These are phyloP conservation scores for Coemansia sp. DNA, from an alignment of 192 early-diverging fungal genomes.

Conservation along the genomic window DNA sequence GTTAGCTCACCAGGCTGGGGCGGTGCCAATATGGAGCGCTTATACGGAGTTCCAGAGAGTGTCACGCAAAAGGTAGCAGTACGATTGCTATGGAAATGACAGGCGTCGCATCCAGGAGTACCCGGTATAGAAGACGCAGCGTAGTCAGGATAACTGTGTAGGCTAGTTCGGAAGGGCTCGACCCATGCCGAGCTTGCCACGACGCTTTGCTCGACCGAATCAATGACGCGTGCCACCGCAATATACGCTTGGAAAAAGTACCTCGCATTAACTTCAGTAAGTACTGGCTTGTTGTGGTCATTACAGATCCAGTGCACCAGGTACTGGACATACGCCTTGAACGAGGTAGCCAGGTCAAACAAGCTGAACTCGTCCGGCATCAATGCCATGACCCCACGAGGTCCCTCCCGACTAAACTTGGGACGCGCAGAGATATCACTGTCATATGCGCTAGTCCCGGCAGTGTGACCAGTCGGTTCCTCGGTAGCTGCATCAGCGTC, in stretches of 20 bases:
- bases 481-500: not conserved
- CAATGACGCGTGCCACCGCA: constrained; percentile 30
- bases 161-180: constrained; percentile 22
- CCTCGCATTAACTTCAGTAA: constrained; percentile 18
- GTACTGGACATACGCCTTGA: constrained; percentile 48
- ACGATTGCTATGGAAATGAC: constrained; percentile 39
- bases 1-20: constrained; percentile 12
- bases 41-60: constrained; percentile 31
- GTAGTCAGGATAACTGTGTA: constrained; percentile 32
- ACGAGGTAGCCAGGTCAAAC: constrained; percentile 40
- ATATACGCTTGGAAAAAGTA: constrained; percentile 50
- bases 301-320: constrained; percentile 51
- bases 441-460: not conserved
- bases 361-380: constrained; percentile 49
- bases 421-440: constrained; percentile 11
- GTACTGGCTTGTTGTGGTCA: constrained; percentile 6
- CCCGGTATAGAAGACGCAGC: constrained; percentile 4
- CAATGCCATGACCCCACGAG: constrained; percentile 9
- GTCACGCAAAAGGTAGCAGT: constrained; percentile 41
- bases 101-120: constrained; percentile 44
- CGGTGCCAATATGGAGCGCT: constrained; percentile 25
- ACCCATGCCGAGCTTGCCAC: constrained; percentile 48
- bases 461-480: not conserved
- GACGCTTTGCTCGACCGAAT: constrained; percentile 49
- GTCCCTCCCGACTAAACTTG: constrained; percentile 2